Percentiles rank a stretch among this genome's conserved stretches.
phyloP scores from a whole-genome alignment of 352 stramenopile genomes.

The Phytopythium litorale region DNA sequence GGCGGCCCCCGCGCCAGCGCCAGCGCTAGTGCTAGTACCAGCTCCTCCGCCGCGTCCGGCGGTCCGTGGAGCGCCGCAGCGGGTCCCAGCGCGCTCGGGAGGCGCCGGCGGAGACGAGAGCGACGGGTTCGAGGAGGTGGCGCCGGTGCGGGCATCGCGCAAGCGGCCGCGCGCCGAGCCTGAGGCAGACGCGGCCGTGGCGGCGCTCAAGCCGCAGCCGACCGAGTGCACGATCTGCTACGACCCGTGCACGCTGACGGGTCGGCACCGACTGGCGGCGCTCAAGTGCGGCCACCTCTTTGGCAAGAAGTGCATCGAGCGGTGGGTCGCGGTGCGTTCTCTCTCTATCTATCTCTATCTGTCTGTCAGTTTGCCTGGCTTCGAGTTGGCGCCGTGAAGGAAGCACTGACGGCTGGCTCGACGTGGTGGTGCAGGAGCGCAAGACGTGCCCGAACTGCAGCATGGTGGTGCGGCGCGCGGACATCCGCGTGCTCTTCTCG shows the following conservation, averaged over 20 bases:
- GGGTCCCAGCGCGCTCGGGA: not conserved
- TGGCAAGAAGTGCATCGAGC: slow-evolving; percentile 65
- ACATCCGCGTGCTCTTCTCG: slow-evolving; percentile 61
- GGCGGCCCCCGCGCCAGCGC: not conserved
- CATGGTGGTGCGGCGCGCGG: slow-evolving; percentile 31
- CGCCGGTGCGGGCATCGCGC: slow-evolving; percentile 16
- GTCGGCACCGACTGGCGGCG: slow-evolving; percentile 62
- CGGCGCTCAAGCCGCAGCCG: slow-evolving; percentile 38
- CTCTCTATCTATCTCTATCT: not conserved
- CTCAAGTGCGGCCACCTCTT: slow-evolving; percentile 78
- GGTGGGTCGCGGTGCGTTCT: slow-evolving; percentile 39
- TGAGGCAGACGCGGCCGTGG: not conserved
- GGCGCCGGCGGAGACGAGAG: not conserved
- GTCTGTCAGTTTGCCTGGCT: not conserved
- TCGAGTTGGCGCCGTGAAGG: not conserved
- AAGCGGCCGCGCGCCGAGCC: slow-evolving; percentile 24
- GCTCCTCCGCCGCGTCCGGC: not conserved
- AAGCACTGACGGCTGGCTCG: not conserved
- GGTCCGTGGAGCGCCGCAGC: not conserved
- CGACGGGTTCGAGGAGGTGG: slow-evolving; percentile 2
- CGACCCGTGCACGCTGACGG: slow-evolving; percentile 53
- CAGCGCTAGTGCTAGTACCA: too few relatives aligned
- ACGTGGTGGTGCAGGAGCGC: slow-evolving; percentile 20
- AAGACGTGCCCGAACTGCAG: slow-evolving; percentile 73
- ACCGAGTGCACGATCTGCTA: slow-evolving; percentile 79